Evolutionary conservation across 2,329 filamentous ascomycete species (phyloP).

Genomic region (Fulvia fulva): DNA sequence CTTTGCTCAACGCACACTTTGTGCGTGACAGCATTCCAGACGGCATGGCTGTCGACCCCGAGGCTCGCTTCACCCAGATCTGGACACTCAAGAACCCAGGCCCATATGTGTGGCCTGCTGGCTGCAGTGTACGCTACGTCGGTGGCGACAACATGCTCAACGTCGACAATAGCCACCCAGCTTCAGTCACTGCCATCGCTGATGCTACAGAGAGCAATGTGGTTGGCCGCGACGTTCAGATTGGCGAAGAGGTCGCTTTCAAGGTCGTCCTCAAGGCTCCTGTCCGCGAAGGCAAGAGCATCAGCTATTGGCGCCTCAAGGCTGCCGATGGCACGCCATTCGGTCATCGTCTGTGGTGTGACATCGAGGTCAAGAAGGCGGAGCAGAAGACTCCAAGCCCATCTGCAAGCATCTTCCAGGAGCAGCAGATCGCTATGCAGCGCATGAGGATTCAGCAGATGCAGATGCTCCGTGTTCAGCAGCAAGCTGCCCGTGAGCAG

Average conservation of each 20-base stretch:
- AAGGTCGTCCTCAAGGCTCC: slow-evolving; percentile 82
- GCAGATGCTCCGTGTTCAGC: slow-evolving; percentile 29
- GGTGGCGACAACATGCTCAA: slow-evolving; percentile 97
- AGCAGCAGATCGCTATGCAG: slow-evolving; percentile 10
- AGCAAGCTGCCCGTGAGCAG: slow-evolving; percentile 29
- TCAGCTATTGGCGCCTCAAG: slow-evolving; percentile 96
- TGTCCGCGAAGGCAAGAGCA: slow-evolving; percentile 68
- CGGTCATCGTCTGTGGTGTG: slow-evolving; percentile 92
- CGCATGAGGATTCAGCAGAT: slow-evolving; percentile 8
- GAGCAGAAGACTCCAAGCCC: slow-evolving; percentile 13
- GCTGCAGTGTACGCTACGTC: slow-evolving; percentile 85
- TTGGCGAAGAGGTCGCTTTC: slow-evolving; percentile 74
- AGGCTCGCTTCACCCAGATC: slow-evolving; percentile 77
- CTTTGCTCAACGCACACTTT: slow-evolving; percentile 62
- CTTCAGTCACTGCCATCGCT: slow-evolving; percentile 71
- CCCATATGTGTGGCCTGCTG: slow-evolving; percentile 73
- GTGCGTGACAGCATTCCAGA: slow-evolving; percentile 75
- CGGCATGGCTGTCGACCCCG: slow-evolving; percentile 66
- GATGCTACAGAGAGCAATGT: slow-evolving; percentile 80
- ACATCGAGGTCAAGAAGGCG: slow-evolving; percentile 62
- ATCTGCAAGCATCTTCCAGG: not conserved
- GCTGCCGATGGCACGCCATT: slow-evolving; percentile 76
- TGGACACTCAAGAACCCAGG: slow-evolving; percentile 91
- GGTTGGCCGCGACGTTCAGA: slow-evolving; percentile 63
- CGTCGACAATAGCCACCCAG: slow-evolving; percentile 72